Evolutionary conservation across 2,329 filamentous ascomycete species (phyloP).

Genomic region (Hymenoscyphus scutula): DNA sequence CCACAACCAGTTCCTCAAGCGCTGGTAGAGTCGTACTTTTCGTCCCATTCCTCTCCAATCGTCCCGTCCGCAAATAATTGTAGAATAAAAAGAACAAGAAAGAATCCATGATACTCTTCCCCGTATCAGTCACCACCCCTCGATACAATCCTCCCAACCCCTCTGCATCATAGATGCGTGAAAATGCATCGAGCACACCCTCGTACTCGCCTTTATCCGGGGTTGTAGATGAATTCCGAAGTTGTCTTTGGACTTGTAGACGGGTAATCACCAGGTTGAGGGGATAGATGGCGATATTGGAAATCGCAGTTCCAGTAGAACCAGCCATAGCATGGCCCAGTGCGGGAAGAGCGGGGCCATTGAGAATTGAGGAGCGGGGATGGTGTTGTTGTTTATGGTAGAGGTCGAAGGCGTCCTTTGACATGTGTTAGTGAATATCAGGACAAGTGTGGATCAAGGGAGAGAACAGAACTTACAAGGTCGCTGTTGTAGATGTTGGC

Average conservation of each 20-base stretch:
- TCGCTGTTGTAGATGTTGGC: constrained; percentile 43
- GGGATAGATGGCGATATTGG: constrained; percentile 77
- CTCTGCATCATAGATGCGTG: constrained; percentile 67
- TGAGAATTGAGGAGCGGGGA: constrained; percentile 24
- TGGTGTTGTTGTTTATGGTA: constrained; percentile 40
- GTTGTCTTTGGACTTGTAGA: constrained; percentile 72
- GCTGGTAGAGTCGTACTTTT: constrained; percentile 50
- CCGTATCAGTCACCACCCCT: constrained; percentile 61
- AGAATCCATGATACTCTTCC: constrained; percentile 69
- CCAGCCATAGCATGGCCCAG: constrained; percentile 81
- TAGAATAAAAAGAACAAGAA: constrained; percentile 88
- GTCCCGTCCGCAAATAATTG: constrained; percentile 46
- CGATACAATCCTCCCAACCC: constrained; percentile 69
- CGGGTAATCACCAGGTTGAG: constrained; percentile 79
- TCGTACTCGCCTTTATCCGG: constrained; percentile 52
- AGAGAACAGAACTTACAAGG: constrained; percentile 36
- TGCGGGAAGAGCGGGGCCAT: constrained; percentile 58
- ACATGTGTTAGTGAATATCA: constrained; percentile 1
- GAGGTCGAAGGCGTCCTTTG: constrained; percentile 33
- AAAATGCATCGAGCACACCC: constrained; percentile 65
- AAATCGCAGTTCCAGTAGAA: constrained; percentile 72
- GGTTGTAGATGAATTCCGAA: constrained; percentile 40
- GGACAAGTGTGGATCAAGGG: background rate
- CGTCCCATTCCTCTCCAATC: constrained; percentile 41
- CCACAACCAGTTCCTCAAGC: constrained; percentile 71